Conservation (phyloP, 225 moss, liverwort and hornwort species). For the Pseudoscleropodium purum region DNA sequence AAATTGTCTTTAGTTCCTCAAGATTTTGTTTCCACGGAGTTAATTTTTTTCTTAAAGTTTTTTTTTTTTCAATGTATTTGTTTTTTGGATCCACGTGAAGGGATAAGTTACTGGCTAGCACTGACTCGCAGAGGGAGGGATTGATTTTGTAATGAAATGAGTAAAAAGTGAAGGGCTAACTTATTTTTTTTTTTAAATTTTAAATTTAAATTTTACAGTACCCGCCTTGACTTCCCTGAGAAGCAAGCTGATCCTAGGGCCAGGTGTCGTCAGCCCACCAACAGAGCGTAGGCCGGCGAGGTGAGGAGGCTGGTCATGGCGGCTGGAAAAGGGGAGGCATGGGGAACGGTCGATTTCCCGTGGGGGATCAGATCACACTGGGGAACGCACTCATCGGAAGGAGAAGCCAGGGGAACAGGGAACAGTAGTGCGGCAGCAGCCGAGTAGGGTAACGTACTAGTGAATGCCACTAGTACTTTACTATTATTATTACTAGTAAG, state of each 20-base stretch:
- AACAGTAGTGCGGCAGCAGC: not conserved
- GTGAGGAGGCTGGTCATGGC: not conserved
- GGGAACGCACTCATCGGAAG: not conserved
- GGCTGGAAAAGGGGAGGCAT: not conserved
- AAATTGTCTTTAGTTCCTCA: not conserved
- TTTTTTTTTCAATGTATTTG: not conserved
- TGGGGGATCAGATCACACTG: not conserved
- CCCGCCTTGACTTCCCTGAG: not conserved
- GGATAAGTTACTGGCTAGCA: not conserved
- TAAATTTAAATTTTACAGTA: not conserved
- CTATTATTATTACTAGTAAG: not conserved
- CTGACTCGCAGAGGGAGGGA: no score
- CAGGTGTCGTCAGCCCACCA: not conserved
- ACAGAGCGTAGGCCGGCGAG: not conserved
- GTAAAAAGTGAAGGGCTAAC: not conserved
- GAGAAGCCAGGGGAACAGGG: not conserved
- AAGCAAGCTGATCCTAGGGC: not conserved
- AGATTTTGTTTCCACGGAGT: not conserved
- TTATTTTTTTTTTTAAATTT: no score
- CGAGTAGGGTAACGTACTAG: not conserved
- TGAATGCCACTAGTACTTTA: no score
- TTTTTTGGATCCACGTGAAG: not conserved
- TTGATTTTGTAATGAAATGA: not conserved
- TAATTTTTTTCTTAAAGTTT: not conserved
- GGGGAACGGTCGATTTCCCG: not conserved